A percentile compares a stretch with the other conserved stretches of the same genome.
phyloP scores from a whole-genome alignment of 228 moss, liverwort and hornwort genomes.

The Sphagnum magellanicum region DNA sequence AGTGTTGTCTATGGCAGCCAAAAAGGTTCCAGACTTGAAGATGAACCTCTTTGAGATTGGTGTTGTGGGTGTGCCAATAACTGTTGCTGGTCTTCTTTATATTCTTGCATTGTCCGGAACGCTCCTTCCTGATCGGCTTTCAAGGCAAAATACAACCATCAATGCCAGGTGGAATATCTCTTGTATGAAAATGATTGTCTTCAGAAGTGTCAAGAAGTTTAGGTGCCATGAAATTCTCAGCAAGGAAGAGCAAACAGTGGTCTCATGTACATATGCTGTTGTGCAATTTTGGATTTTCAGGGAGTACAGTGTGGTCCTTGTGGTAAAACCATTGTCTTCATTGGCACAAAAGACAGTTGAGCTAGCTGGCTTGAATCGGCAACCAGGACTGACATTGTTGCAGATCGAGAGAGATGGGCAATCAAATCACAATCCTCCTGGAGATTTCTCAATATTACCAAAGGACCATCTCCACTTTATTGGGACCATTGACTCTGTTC shows the following conservation, averaged over 20 bases:
- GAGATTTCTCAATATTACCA: conserved; percentile 48
- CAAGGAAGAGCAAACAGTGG: neutral
- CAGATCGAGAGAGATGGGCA: conserved; percentile 52
- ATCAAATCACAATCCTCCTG: conserved; percentile 14
- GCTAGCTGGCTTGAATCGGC: conserved; percentile 55
- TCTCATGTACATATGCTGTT: neutral
- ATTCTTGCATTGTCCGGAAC: conserved; percentile 73
- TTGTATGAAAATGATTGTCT: no score
- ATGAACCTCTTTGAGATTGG: conserved; percentile 97
- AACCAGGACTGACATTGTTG: conserved; percentile 53
- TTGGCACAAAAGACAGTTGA: conserved; percentile 57
- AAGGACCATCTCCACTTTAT: conserved; percentile 74
- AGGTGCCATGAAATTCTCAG: conserved; percentile 1
- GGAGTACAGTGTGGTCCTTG: conserved; percentile 73
- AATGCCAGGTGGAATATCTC: conserved; percentile 46
- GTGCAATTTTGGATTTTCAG: conserved; percentile 14
- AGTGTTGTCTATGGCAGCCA: conserved; percentile 84
- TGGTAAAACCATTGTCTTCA: conserved; percentile 57
- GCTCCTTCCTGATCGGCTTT: conserved; percentile 51
- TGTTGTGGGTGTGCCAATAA: conserved; percentile 58
- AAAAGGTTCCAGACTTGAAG: conserved; percentile 77
- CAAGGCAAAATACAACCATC: conserved; percentile 30
- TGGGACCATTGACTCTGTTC: conserved; percentile 67
- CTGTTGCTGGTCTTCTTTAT: conserved; percentile 71
- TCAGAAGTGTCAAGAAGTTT: no score